Evolutionary conservation across 192 early-diverging fungal genomes (phyloP).

Genomic region (Gryganskiella cystojenkinii): DNA sequence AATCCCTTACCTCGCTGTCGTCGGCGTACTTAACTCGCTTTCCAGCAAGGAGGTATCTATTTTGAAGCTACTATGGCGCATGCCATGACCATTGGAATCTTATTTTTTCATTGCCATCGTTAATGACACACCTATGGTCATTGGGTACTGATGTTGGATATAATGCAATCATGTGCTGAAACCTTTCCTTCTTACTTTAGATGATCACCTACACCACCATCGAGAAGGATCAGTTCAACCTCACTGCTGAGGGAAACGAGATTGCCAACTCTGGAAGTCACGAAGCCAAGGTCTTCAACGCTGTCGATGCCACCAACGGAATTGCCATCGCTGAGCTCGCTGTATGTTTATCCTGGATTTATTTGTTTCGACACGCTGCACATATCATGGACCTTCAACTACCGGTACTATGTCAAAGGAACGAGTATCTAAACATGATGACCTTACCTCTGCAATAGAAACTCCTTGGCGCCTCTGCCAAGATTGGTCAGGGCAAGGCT

Average conservation of each 20-base stretch:
- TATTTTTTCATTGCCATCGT: background rate
- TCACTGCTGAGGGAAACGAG: conserved; percentile 91
- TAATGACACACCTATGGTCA: background rate
- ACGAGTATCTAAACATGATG: too few species aligned
- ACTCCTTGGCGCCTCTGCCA: conserved; percentile 78
- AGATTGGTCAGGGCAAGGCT: conserved; percentile 94
- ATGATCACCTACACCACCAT: conserved; percentile 87
- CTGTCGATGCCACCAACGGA: conserved; percentile 83
- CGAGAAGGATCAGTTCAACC: conserved; percentile 80
- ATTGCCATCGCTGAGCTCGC: conserved; percentile 88
- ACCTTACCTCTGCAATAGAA: too few species aligned
- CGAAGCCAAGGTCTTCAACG: conserved; percentile 92
- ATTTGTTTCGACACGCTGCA: background rate
- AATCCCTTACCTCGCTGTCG: conserved; percentile 74
- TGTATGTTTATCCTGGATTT: conserved; percentile 53
- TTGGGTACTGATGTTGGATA: too few species aligned
- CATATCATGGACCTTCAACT: too few species aligned
- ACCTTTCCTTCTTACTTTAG: conserved; percentile 48
- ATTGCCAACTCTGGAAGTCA: conserved; percentile 90
- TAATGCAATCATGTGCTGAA: background rate
- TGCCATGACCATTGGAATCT: too few species aligned
- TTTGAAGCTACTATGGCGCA: too few species aligned
- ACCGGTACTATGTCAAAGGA: too few species aligned
- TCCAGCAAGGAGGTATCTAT: conserved; percentile 82
- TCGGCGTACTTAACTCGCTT: conserved; percentile 89